phyloP scores from a whole-genome alignment of 768 basidiomycete species.

The Trichaptum fuscoviolaceum region DNA sequence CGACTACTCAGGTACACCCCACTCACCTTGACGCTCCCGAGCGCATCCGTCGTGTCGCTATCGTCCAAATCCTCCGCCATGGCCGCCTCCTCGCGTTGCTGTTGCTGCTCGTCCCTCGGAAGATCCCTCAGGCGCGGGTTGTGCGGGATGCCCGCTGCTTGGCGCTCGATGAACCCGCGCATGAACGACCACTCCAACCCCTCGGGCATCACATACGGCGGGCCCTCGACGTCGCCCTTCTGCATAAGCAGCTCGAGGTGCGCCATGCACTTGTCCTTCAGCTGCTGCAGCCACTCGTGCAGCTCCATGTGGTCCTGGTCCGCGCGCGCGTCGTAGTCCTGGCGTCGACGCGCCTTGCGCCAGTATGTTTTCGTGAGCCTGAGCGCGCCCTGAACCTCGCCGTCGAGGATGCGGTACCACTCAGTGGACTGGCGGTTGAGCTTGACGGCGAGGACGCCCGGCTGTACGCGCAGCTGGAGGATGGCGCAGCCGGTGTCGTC shows the following conservation, averaged over 20 bases:
- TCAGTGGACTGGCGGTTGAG: slow-evolving; percentile 74
- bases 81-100: no score
- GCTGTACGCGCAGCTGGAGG: slow-evolving; percentile 78
- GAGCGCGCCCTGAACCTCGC: slow-evolving; percentile 73
- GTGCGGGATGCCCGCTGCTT: slow-evolving; percentile 68
- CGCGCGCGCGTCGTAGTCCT: slow-evolving; percentile 79
- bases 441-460: slow-evolving; percentile 71
- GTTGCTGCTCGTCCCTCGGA: background rate
- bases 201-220: slow-evolving; percentile 77
- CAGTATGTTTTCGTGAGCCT: slow-evolving; percentile 84
- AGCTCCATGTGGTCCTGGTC: slow-evolving; percentile 89
- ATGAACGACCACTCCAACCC: slow-evolving; percentile 73
- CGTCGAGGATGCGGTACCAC: slow-evolving; percentile 75
- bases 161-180: slow-evolving; percentile 77
- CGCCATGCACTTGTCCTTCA: slow-evolving; percentile 87
- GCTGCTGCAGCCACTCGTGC: slow-evolving; percentile 82
- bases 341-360: slow-evolving; percentile 69
- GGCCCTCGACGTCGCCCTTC: slow-evolving; percentile 80
- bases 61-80: background rate
- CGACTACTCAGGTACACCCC: no score
- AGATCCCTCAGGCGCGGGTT: slow-evolving; percentile 70
- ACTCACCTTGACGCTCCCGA: no score
- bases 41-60: background rate
- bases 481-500: slow-evolving; percentile 72
- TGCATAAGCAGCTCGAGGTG: slow-evolving; percentile 84